Conservation (phyloP, 345 rosid genomes). For the Crucihimalaya himalaica region DNA sequence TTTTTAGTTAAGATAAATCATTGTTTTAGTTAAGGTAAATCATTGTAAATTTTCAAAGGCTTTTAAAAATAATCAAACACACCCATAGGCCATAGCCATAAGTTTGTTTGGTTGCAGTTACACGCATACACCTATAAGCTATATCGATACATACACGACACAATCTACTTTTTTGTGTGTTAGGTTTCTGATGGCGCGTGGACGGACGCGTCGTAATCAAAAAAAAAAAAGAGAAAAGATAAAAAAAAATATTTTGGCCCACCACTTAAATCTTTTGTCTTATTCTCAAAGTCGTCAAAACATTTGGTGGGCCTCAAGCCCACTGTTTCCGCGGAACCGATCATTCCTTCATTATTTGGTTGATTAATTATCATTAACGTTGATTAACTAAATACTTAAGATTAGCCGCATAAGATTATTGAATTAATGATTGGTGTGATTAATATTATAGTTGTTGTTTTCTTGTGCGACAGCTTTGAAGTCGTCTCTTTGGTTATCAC, state of each 20-base stretch:
- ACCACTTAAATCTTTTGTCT: conserved; percentile 31
- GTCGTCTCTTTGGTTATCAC: conserved; percentile 26
- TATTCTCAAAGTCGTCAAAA: conserved; percentile 15
- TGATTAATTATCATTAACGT: too few species aligned
- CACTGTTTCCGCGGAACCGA: conserved; percentile 14
- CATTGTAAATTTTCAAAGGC: not conserved
- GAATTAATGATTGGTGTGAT: conserved; percentile 21
- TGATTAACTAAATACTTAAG: not conserved
- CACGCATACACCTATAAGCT: conserved; percentile 33
- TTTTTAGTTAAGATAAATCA: not conserved
- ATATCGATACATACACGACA: conserved; percentile 18
- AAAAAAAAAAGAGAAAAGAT: not conserved
- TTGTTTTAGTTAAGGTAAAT: not conserved
- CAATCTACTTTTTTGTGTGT: conserved; percentile 11
- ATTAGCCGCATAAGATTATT: not conserved
- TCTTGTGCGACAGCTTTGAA: conserved; percentile 16
- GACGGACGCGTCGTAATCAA: conserved; percentile 21
- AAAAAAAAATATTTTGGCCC: conserved; percentile 20
- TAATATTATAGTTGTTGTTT: conserved; percentile 16
- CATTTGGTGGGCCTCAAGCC: conserved; percentile 35
- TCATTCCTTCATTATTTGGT: conserved; percentile 19
- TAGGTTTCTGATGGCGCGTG: conserved; percentile 19
- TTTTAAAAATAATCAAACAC: not conserved
- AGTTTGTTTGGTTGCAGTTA: conserved; percentile 8
- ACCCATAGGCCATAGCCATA: not conserved